A percentile compares a stretch with the other conserved stretches of the same genome.
Evolutionary conservation across 1,284 basidiomycete genomes (phyloP).

Genomic region (Chiua sp.): DNA sequence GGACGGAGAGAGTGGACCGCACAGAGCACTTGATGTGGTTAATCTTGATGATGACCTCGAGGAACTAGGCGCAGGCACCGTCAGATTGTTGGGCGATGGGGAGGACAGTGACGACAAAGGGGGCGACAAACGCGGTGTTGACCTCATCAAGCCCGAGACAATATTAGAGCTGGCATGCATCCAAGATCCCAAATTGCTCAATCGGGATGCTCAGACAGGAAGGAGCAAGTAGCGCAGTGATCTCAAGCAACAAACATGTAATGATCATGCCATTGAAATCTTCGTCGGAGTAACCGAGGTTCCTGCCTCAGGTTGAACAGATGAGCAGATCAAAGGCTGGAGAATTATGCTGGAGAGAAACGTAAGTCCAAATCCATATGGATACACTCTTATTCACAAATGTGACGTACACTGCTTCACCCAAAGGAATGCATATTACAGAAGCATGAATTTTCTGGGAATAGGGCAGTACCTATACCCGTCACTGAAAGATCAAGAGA

Average conservation of each 20-base stretch:
- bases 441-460: constrained; percentile 78
- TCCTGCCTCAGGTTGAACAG: constrained; percentile 57
- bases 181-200: constrained; percentile 72
- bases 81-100: constrained; percentile 62
- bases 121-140: constrained; percentile 32
- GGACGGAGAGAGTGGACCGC: constrained; percentile 48
- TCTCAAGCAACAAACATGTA: constrained; percentile 69
- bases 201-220: constrained; percentile 74
- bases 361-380: constrained; percentile 50
- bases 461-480: constrained; percentile 40
- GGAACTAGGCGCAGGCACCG: constrained; percentile 38
- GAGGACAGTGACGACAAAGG: constrained; percentile 58
- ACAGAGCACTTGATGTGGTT: constrained; percentile 34
- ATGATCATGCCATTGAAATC: constrained; percentile 11
- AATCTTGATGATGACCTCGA: constrained; percentile 60
- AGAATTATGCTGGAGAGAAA: constrained; percentile 84
- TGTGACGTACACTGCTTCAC: constrained; percentile 42
- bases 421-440: constrained; percentile 75
- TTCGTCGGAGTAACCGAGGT: constrained; percentile 1
- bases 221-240: constrained; percentile 67
- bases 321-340: constrained; percentile 92
- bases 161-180: constrained; percentile 81
- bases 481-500: constrained; percentile 22
- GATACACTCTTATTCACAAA: constrained; percentile 14
- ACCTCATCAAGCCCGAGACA: constrained; percentile 53